phyloP scores from a whole-genome alignment of 2,329 filamentous ascomycete genomes.

The Lasiodiplodia hormozganensis region DNA sequence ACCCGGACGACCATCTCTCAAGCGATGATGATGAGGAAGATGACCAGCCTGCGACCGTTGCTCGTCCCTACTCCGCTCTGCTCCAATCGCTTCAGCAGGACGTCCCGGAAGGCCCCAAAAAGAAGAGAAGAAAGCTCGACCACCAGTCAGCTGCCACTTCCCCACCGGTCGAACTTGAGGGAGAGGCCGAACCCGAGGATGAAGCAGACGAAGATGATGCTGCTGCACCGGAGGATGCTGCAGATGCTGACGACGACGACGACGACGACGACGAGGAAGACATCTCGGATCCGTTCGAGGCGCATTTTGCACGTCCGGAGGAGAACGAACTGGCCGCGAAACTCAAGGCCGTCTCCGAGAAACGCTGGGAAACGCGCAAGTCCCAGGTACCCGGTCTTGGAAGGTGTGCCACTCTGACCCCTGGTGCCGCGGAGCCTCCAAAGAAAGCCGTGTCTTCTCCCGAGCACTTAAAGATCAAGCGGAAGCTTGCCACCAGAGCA shows the following conservation, averaged over 20 bases:
- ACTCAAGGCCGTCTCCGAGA: conserved; percentile 54
- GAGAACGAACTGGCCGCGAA: conserved; percentile 64
- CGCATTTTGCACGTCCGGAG: conserved; percentile 76
- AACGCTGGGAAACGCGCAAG: conserved; percentile 57
- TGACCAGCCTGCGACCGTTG: conserved; percentile 34
- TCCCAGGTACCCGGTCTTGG: conserved; percentile 37
- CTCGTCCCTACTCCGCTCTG: conserved; percentile 62
- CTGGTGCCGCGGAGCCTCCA: conserved; percentile 31
- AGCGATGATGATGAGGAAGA: conserved; percentile 42
- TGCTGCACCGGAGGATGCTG: conserved; percentile 49
- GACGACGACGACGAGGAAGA: conserved; percentile 57
- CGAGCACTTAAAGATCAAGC: conserved; percentile 43
- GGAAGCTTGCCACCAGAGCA: conserved; percentile 41
- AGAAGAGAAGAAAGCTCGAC: conserved; percentile 62
- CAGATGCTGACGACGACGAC: conserved; percentile 56
- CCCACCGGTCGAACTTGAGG: conserved; percentile 30
- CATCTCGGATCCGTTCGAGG: conserved; percentile 74
- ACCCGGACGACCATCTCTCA: conserved; percentile 24
- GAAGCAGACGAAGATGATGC: conserved; percentile 37
- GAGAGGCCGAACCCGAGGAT: conserved; percentile 36
- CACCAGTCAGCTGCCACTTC: conserved; percentile 31
- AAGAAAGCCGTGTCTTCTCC: conserved; percentile 37
- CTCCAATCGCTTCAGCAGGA: conserved; percentile 61
- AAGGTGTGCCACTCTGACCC: conserved; percentile 40
- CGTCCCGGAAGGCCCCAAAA: conserved; percentile 52